A percentile compares a stretch with the other conserved stretches of the same genome.
Conservation (phyloP, 768 basidiomycete species). For the Thelephora aurantiotincta region DNA sequence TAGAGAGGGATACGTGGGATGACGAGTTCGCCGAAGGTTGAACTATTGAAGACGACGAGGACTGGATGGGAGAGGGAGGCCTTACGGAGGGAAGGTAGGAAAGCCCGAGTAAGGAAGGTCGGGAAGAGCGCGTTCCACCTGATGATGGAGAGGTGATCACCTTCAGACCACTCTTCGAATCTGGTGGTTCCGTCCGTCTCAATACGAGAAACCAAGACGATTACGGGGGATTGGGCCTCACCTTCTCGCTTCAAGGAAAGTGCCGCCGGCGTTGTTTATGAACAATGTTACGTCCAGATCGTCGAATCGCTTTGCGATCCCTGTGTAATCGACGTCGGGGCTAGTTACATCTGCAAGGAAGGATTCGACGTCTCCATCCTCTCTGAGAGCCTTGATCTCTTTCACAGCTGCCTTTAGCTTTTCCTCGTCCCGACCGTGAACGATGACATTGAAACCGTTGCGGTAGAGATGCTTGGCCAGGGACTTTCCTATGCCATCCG, state of each 20-base stretch:
- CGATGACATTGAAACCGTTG: conserved; percentile 16
- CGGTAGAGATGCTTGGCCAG: conserved; percentile 13
- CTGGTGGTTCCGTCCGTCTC: conserved; percentile 1
- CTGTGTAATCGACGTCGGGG: conserved; percentile 9
- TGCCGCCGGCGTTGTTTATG: conserved; percentile 15
- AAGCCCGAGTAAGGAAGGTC: conserved; percentile 14
- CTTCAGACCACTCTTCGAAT: conserved; percentile 9
- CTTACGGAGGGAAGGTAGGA: conserved; percentile 15
- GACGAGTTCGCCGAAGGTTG: conserved; percentile 8
- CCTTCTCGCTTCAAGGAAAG: conserved; percentile 4
- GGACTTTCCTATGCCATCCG: conserved; percentile 17
- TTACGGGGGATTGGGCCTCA: conserved; percentile 1
- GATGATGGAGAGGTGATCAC: conserved; percentile 8
- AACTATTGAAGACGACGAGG: conserved; percentile 14
- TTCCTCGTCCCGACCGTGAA: conserved; percentile 15
- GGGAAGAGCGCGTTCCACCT: conserved; percentile 13
- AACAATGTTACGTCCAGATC: conserved; percentile 16
- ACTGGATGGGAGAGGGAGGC: conserved; percentile 9
- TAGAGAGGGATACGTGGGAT: conserved; percentile 13
- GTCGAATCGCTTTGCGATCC: conserved; percentile 9
- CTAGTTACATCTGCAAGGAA: conserved; percentile 14
- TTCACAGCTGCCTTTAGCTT: conserved; percentile 13
- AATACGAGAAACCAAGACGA: not conserved
- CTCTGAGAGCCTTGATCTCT: conserved; percentile 6
- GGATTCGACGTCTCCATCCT: conserved; percentile 9